These are phyloP conservation scores for Mikania micrantha DNA, from an alignment of 129 eudicot species.

Conservation along the genomic window DNA sequence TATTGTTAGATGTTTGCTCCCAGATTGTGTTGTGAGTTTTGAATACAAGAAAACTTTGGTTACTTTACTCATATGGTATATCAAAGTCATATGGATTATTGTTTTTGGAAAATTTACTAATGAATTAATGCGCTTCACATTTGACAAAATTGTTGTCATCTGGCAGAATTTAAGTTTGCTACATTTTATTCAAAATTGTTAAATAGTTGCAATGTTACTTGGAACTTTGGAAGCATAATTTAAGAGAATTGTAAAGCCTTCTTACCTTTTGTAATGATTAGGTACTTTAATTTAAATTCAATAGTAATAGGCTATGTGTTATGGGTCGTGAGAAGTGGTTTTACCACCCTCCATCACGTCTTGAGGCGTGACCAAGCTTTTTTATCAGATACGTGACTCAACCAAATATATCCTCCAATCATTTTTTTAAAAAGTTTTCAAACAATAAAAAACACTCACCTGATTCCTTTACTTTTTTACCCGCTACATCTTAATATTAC, in stretches of 20 bases:
- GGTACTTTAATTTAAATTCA: too few relatives aligned
- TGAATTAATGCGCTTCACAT: neutral
- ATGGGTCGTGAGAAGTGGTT: too few relatives aligned
- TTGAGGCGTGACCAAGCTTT: too few relatives aligned
- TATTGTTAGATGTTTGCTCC: neutral
- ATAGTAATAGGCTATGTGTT: too few relatives aligned
- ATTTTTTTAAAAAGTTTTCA: too few relatives aligned
- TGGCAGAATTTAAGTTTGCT: neutral
- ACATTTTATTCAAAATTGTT: too few relatives aligned
- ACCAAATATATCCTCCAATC: too few relatives aligned
- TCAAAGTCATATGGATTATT: neutral
- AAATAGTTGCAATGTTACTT: neutral
- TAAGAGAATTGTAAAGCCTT: neutral
- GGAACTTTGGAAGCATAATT: neutral
- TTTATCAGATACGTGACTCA: too few relatives aligned
- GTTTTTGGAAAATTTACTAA: neutral
- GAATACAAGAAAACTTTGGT: neutral
- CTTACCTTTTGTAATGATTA: neutral
- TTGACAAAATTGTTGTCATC: neutral
- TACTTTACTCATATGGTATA: neutral
- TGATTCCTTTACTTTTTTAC: too few relatives aligned
- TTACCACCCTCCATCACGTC: too few relatives aligned
- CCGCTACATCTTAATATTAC: too few relatives aligned
- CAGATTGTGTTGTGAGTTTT: neutral
- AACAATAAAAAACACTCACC: too few relatives aligned